Evolutionary conservation across 768 basidiomycete species (phyloP).

Genomic region (Suillus fuscotomentosus): DNA sequence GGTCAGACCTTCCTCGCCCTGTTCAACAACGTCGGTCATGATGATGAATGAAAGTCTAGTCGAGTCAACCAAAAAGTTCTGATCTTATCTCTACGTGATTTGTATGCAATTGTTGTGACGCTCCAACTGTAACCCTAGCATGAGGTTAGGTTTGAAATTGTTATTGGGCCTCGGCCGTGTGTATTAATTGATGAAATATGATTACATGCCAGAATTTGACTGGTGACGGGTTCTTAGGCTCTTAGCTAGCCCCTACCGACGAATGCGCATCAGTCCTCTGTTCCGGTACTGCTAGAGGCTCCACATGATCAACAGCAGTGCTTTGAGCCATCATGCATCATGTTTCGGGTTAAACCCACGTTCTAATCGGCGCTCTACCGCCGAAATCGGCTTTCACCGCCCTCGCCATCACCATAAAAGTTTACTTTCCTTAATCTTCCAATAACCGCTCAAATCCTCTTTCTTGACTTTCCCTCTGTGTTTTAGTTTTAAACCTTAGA

Average conservation of each 20-base stretch:
- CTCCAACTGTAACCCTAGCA: slow-evolving; percentile 9
- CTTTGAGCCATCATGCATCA: background rate
- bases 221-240: background rate
- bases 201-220: background rate
- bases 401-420: background rate
- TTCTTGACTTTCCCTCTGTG: slow-evolving; percentile 19
- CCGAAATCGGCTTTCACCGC: slow-evolving; percentile 13
- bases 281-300: background rate
- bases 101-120: slow-evolving; percentile 1
- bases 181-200: slow-evolving; percentile 2
- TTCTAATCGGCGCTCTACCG: slow-evolving; percentile 15
- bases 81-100: slow-evolving; percentile 21
- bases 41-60: slow-evolving; percentile 1
- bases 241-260: background rate
- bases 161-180: slow-evolving; percentile 3
- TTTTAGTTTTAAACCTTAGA: slow-evolving; percentile 32
- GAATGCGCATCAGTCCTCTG: background rate
- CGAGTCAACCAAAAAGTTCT: slow-evolving; percentile 1
- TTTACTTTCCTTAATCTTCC: background rate
- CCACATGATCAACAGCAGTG: background rate
- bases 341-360: slow-evolving; percentile 8
- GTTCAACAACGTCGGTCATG: slow-evolving; percentile 17
- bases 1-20: slow-evolving; percentile 52
- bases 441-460: slow-evolving; percentile 13
- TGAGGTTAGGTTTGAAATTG: slow-evolving; percentile 20